Conservation (phyloP, 352 stramenopile genomes). For the Thraustochytrium striatum region DNA sequence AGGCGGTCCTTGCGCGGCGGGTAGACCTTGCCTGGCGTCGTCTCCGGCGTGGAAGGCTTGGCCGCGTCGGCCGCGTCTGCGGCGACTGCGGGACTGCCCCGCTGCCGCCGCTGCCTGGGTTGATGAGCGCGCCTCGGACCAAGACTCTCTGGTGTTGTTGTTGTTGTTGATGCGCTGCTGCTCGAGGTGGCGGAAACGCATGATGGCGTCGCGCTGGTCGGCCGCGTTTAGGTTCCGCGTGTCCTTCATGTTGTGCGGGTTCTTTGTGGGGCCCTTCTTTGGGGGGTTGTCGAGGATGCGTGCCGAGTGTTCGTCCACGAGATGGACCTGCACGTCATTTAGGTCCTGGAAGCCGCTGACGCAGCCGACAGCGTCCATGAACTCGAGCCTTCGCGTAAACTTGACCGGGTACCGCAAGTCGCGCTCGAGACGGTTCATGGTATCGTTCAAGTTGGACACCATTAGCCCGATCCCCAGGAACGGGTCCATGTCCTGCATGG, state of each 20-base stretch:
- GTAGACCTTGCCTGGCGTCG: too few species aligned
- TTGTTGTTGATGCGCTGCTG: neutral
- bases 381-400: neutral
- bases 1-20: too few species aligned
- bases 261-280: neutral
- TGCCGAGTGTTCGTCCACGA: conserved; percentile 8
- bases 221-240: neutral
- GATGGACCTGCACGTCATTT: conserved; percentile 11
- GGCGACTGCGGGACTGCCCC: too few species aligned
- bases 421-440: neutral
- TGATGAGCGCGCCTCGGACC: too few species aligned
- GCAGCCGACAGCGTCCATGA: conserved; percentile 7
- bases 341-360: neutral
- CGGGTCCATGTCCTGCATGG: conserved; percentile 29
- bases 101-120: too few species aligned
- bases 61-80: too few species aligned
- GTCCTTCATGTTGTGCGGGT: neutral
- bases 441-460: neutral
- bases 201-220: neutral
- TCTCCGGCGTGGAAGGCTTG: too few species aligned
- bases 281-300: conserved; percentile 2
- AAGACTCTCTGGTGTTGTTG: too few species aligned
- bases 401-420: conserved; percentile 21
- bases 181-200: neutral
- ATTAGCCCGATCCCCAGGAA: conserved; percentile 26